Conservation (phyloP, 2,329 filamentous ascomycete genomes). For the Colletotrichum sp. region DNA sequence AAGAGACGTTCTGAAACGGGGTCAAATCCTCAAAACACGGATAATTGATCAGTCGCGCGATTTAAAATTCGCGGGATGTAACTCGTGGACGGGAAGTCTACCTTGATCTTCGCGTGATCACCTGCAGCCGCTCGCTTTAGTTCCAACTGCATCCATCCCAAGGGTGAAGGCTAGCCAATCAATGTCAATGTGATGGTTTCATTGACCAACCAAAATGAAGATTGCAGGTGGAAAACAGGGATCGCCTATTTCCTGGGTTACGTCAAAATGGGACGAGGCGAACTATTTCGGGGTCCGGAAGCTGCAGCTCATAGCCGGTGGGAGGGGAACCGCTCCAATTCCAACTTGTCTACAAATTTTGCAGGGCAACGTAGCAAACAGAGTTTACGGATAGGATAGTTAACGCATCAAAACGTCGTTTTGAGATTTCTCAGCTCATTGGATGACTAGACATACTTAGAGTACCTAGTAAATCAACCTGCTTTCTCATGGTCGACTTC, state of each 20-base stretch:
- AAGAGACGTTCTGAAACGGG: neutral
- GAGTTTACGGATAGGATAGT: neutral
- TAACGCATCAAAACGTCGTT: neutral
- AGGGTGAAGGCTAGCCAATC: neutral
- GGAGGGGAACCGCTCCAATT: neutral
- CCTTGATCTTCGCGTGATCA: neutral
- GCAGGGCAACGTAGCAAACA: neutral
- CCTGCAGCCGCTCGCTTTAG: neutral
- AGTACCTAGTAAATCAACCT: neutral
- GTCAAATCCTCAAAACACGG: neutral
- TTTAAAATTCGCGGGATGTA: neutral
- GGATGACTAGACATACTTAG: neutral
- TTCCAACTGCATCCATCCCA: neutral
- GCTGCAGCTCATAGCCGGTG: neutral
- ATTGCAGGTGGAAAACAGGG: neutral
- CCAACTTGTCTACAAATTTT: neutral
- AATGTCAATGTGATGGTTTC: neutral
- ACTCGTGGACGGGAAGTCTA: neutral
- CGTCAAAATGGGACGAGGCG: neutral
- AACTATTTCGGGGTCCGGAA: neutral
- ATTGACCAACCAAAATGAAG: neutral
- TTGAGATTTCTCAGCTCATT: neutral
- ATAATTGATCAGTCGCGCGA: neutral
- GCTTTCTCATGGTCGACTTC: neutral
- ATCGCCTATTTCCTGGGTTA: neutral